Base-by-base conservation (phyloP, 495 filamentous ascomycete species). In the Lindgomyces ingoldianus region DNA sequence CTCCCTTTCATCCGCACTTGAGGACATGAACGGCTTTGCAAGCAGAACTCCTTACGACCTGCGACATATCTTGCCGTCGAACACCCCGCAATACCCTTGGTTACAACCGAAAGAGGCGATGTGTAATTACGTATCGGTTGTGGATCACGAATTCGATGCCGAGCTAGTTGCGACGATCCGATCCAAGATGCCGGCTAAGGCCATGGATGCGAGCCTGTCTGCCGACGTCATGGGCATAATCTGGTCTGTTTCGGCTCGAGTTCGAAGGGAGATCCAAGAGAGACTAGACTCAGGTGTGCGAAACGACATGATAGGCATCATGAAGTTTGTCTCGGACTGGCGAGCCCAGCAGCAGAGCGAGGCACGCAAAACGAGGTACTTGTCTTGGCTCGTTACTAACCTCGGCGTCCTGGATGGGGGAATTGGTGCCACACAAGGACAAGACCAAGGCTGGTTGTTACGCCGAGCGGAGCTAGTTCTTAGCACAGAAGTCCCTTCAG, bases 31-130 rank as follows among this genome's bases (percentile, higher is more conserved):
- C 19, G 60, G 51, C 8, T 66, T 60, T 50, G 30, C 48, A 18
- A 66, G 63, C 49, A 45, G 56, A 46, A 66, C 63, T 21, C 47
- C 63, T n/a, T 60, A 60, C 25, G 63, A 66, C 56, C 63, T 60
- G 26, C 55, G 63, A 24, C 46, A 56, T 12, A 48, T 66, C 56
- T 26, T 66, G 39, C 57, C 56, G 19, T 6, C 21, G 21, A 45
- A 41, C 0, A 30, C 63, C 25, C 22, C 10, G 29, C 33, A 60
- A 18, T 66, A 66, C 42, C 48, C 63, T 36, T 49, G 44, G 47
- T 19, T 60, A 18, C 16, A 48, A 19, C 55, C 63, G 16, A 66
- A 66, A 50, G 50, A 60, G 33, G 29, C 49, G 0, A 60, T 66
- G 55, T 60, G 55, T 30, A 66, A 66, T 44, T 66, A 60, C 26